Conservation (phyloP, 352 stramenopile genomes). For the Peronospora farinosa region DNA sequence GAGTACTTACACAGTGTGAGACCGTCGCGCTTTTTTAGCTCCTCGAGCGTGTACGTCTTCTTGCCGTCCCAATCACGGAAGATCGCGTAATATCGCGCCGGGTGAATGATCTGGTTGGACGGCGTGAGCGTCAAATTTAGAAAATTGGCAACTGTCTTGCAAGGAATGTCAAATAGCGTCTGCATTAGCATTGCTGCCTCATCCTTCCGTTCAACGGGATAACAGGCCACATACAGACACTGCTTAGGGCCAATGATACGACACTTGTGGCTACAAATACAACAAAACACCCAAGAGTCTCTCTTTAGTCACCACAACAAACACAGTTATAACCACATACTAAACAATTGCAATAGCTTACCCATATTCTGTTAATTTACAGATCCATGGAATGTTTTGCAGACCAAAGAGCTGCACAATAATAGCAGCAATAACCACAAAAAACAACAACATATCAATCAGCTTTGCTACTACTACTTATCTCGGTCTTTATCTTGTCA, state of each 20-base stretch:
- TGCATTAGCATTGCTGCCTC: conserved; percentile 75
- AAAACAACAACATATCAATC: background rate
- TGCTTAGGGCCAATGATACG: conserved; percentile 90
- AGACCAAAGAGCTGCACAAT: conserved; percentile 81
- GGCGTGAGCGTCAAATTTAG: conserved; percentile 90
- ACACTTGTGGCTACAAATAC: conserved; percentile 60
- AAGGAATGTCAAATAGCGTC: conserved; percentile 89
- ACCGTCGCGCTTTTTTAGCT: conserved; percentile 83
- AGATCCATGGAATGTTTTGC: conserved; percentile 93
- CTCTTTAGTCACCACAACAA: conserved; percentile 2
- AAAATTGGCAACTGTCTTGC: conserved; percentile 88
- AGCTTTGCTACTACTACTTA: background rate
- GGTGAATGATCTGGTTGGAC: conserved; percentile 92
- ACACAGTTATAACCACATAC: background rate
- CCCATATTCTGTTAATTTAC: conserved; percentile 86
- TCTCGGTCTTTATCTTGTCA: too few relatives aligned
- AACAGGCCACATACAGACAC: conserved; percentile 85
- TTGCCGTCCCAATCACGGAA: conserved; percentile 90
- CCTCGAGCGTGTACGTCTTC: conserved; percentile 73
- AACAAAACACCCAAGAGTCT: conserved; percentile 2
- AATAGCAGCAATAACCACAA: background rate
- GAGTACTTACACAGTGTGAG: conserved; percentile 79
- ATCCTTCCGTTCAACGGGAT: conserved; percentile 82
- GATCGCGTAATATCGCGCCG: conserved; percentile 88
- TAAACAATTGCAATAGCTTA: conserved; percentile 14